Evolutionary conservation across 306 rosid genomes (phyloP), one percentile per base, ranked within the genome.

Genomic region (Corylus avellana): DNA sequence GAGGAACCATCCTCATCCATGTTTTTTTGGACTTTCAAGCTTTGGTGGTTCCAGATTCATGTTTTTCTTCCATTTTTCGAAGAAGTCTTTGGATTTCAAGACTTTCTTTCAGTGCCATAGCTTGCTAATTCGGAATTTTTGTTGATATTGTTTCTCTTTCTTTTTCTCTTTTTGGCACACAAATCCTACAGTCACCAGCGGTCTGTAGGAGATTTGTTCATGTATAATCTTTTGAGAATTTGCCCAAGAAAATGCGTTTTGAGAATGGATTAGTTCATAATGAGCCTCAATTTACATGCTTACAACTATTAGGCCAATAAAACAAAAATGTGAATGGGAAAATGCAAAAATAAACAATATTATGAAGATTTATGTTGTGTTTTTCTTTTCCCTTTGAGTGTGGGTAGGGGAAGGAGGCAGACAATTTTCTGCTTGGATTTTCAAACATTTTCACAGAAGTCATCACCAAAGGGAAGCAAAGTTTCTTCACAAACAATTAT

Each of bases 1-100:
- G 73, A 78, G 83, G 84, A 79, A 63, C 77, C 68, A 56, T 18
- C 42, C 75, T 80, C 64, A 79, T 79, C 87, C 82, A 79, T 81
- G 1, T 32, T 32, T 81, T 82, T 82, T 83, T 73, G 32, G 71
- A 56, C 53, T 69, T 49, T 76, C 56, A 76, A 53, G 16, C 17
- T 77, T 42, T 42, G 51, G n/a, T 9, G 0, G 3, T 56, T 73
- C 58, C 35, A 16, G 70, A 68, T 64, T 82, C 73, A 53, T 74
- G 57, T 51, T 84, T 82, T 82, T 64, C 53, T 80, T 73, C 50
- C n/a, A 61, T 63, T 74, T 57, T 73, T 66, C 13, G 51, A 70
- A 63, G 78, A 73, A 76, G 66, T 63, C 64, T 66, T 77, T 77
- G 84, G 75, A 77, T 68, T 82, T 78, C 71, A 77, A 66, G 74